These are phyloP conservation scores for Chamaenerion angustifolium DNA, from an alignment of 345 rosid genomes.

Conservation along the genomic window DNA sequence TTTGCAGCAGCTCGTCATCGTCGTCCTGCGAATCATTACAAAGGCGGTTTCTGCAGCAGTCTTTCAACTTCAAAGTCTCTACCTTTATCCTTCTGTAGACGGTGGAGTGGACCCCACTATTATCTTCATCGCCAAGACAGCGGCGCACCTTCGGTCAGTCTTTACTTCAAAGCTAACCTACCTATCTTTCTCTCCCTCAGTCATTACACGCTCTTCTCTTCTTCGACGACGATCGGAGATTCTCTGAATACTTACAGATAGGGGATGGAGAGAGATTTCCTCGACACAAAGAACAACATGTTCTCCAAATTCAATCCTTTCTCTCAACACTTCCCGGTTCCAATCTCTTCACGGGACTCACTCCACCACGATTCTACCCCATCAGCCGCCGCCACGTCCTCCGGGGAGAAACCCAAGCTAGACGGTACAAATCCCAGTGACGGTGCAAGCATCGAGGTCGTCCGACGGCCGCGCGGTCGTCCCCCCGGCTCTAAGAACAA, in stretches of 20 bases:
- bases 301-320: constrained; percentile 4
- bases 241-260: not conserved
- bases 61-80: too few relatives aligned
- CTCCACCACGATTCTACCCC: constrained; percentile 6
- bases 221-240: not conserved
- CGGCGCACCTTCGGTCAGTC: constrained; percentile 10
- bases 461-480: constrained; percentile 75
- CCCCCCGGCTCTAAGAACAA: constrained; percentile 88
- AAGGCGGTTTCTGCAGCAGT: too few relatives aligned
- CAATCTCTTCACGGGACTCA: constrained; percentile 3
- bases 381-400: not conserved
- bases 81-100: too few relatives aligned
- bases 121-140: not conserved
- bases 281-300: constrained; percentile 1
- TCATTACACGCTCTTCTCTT: not conserved
- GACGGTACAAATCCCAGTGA: constrained; percentile 19
- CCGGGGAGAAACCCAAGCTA: not conserved
- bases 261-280: constrained; percentile 1
- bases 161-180: constrained; percentile 8
- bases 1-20: too few relatives aligned
- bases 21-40: too few relatives aligned
- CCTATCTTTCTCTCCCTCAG: not conserved
- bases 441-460: constrained; percentile 55
- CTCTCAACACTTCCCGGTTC: not conserved
- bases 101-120: too few relatives aligned